A percentile compares a stretch with the other conserved stretches of the same genome.
Evolutionary conservation across 75 land plant genomes (phyloP).

Genomic region (Pinus albicaulis): DNA sequence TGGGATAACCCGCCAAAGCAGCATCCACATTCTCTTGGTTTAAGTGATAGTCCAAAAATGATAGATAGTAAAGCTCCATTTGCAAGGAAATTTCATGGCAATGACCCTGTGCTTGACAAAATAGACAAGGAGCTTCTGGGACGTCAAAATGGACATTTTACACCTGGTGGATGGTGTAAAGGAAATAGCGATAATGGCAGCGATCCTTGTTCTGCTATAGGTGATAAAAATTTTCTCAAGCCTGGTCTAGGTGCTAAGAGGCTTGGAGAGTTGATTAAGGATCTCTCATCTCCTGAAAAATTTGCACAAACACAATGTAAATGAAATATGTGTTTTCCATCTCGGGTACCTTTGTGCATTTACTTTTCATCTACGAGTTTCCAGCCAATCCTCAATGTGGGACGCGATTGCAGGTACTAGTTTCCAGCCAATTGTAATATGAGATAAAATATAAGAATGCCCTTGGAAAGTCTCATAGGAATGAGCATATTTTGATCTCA

Average conservation of each 20-base stretch:
- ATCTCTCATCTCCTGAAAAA: slow-evolving; percentile 12
- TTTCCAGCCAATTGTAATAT: no score
- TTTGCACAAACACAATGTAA: slow-evolving; percentile 17
- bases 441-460: no score
- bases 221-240: slow-evolving; percentile 16
- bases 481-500: no score
- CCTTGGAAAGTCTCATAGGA: no score
- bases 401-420: no score
- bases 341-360: no score
- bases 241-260: slow-evolving; percentile 26
- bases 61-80: slow-evolving; percentile 39
- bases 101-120: slow-evolving; percentile 33
- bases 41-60: slow-evolving; percentile 20
- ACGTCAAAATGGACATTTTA: slow-evolving; percentile 24
- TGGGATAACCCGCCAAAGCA: slow-evolving; percentile 98
- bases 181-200: slow-evolving; percentile 19
- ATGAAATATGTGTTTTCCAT: no score
- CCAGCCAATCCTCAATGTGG: no score
- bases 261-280: slow-evolving; percentile 11
- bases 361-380: no score
- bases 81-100: slow-evolving; percentile 35
- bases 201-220: slow-evolving; percentile 25
- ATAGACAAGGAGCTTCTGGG: slow-evolving; percentile 44
- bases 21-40: slow-evolving; percentile 74
- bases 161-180: slow-evolving; percentile 53